Base-by-base conservation (phyloP, 306 rosid species). In the Sphenostylis stenocarpa region DNA sequence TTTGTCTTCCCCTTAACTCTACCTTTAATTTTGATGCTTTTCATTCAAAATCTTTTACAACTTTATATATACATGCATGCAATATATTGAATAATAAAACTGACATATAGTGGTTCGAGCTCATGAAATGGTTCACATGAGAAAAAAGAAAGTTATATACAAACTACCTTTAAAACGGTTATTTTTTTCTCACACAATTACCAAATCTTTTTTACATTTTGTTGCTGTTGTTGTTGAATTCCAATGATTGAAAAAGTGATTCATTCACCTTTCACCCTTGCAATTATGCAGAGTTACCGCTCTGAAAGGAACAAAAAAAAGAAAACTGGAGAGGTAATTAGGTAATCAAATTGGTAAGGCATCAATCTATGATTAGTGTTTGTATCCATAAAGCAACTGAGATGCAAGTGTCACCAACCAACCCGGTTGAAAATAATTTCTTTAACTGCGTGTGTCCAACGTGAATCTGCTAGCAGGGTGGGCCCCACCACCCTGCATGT, bases 401-500 rank as follows among this genome's bases (percentile, higher is more conserved):
- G 24, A 58, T 68, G 47, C 55, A 47, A 31, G 56, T 70, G 31
- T 47, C 43, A 78, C 67, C 77, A 56, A 44, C 67, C 76, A 58
- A 45, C 69, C 71, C 15, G 11, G 31, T 78, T 77, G 76, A 67
- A 56, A 78, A 69, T 47, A 41, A 41, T 67, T 77, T 77, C 49
- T 78, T 21, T 24, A 14, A 39, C 17, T 53, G 39, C 33, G 6
- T 31, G 52, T 74, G 47, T 79, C 75, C 71, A 84, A 72, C 31
- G 70, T 75, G 72, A 67, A 51, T 56, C 67, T 45, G 34, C 19
- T 62, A 69, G 63, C 19, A 43, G 3, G 64, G 0, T 29, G 58
- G 58, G 86, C 21, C 79, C 87, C 80, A 77, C 43, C 34, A 52
- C 0, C 6, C 85, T 82, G 94, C 89, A 89, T 82, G 90, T 10